Base-by-base conservation (phyloP, 495 filamentous ascomycete genomes). In the Baudoinia panamericana region DNA sequence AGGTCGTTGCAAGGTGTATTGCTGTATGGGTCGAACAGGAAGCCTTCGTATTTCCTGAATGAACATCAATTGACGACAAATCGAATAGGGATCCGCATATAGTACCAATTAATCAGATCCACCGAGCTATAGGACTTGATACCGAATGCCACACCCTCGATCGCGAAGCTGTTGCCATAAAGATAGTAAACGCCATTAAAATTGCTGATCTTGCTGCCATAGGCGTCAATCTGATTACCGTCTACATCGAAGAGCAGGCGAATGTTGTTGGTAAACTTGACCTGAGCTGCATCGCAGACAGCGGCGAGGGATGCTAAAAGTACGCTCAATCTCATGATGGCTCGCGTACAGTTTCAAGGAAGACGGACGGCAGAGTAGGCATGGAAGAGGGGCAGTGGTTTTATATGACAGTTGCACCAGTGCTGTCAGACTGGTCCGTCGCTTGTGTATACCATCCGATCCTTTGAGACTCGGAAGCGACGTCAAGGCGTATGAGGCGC, bases 91-190 rank as follows among this genome's bases (percentile, higher is more conserved):
- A 34, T 6, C 13, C 17, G 12, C 15, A 37, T 4, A n/a, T 9
- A 8, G 11, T 33, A 33, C 30, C 30, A 33, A 15, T 33, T 6
- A 9, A 9, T 11, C 7, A 41, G 37, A 17, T 41, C 37, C 5
- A n/a, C n/a, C 8, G 24, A 30, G 11, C 11, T 17, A 18, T 41
- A 41, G 6, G 37, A 41, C 18, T 41, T 41, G 22, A 41, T 41
- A 12, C 37, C 37, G 17, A 41, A 41, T 9, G 37, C 24, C n/a
- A 17, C 10, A 9, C 37, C 37, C 7, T 6, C 18, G 27, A 19
- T 41, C 9, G 26, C n/a, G 27, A 41, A 41, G 37, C 37, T 41
- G 19, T 41, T 41, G 6, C 37, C 37, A 36, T 41, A 41, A 18
- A 41, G 37, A 21, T 41, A 41, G 37, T 41, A 41, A 5, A 7